Percentiles rank a stretch among this genome's conserved stretches.
Evolutionary conservation across 2,329 filamentous ascomycete genomes (phyloP).

Genomic region (Colletotrichum noveboracense): DNA sequence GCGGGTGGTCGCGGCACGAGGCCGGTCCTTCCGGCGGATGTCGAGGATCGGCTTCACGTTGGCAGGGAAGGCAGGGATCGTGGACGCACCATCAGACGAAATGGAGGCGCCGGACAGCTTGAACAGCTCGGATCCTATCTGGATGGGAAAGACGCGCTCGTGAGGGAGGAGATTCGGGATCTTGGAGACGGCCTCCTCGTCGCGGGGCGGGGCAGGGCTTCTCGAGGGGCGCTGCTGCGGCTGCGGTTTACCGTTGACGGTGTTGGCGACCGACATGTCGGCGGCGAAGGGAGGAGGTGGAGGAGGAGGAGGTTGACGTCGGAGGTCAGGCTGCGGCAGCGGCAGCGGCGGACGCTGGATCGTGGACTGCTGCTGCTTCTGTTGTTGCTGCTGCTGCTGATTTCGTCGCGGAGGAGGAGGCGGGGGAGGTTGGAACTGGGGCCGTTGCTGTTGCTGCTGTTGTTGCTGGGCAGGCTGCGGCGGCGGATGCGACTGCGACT

Average conservation of each 20-base stretch:
- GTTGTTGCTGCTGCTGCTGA: neutral
- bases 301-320: neutral
- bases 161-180: constrained; percentile 68
- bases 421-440: neutral
- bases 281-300: neutral
- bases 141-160: constrained; percentile 76
- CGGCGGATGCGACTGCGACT: neutral
- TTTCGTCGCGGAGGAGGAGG: neutral
- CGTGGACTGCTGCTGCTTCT: neutral
- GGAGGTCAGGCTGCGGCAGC: neutral
- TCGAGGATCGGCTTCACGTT: neutral
- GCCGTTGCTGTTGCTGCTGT: neutral
- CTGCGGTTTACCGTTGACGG: constrained; percentile 1
- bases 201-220: constrained; percentile 24
- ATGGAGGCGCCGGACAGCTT: constrained; percentile 76
- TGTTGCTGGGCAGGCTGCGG: neutral
- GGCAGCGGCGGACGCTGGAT: neutral
- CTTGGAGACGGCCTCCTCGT: constrained; percentile 42
- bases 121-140: constrained; percentile 75
- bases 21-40: neutral
- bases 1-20: neutral
- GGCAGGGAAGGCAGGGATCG: neutral
- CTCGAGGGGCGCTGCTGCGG: neutral
- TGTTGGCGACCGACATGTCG: constrained; percentile 11
- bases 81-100: constrained; percentile 70